Evolutionary conservation across 2,329 filamentous ascomycete species (phyloP).

Genomic region (Paecilomyces niveus): DNA sequence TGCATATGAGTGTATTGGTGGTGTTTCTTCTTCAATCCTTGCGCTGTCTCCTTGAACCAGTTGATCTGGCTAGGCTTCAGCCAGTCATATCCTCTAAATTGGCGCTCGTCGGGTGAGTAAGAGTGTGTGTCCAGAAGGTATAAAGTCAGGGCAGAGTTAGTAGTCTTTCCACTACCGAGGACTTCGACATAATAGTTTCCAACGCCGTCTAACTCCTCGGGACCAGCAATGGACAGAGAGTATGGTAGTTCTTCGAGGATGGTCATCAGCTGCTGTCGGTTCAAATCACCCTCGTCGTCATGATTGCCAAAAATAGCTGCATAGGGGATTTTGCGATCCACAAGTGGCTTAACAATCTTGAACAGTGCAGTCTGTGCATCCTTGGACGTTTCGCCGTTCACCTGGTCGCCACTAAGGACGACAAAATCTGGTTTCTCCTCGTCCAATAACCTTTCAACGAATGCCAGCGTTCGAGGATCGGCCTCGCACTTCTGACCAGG

Average conservation of each 20-base stretch:
- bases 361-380: constrained; percentile 91
- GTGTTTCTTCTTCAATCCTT: constrained; percentile 67
- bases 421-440: constrained; percentile 92
- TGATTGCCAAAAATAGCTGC: constrained; percentile 96
- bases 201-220: constrained; percentile 76
- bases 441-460: constrained; percentile 74
- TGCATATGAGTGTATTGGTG: constrained; percentile 83
- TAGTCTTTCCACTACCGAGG: constrained; percentile 66
- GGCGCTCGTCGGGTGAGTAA: constrained; percentile 81
- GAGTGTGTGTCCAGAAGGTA: constrained; percentile 91
- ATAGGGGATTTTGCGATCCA: constrained; percentile 83
- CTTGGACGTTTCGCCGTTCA: constrained; percentile 87
- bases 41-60: constrained; percentile 81
- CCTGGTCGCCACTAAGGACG: constrained; percentile 85
- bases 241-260: constrained; percentile 82
- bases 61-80: constrained; percentile 87
- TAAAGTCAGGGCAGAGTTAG: constrained; percentile 87
- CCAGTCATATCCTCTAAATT: constrained; percentile 95
- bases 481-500: constrained; percentile 74
- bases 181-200: constrained; percentile 95
- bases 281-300: constrained; percentile 81
- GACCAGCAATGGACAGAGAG: constrained; percentile 78
- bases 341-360: constrained; percentile 80
- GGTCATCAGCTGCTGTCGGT: constrained; percentile 72
- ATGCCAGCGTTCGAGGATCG: constrained; percentile 84